Evolutionary conservation across 169 alveolate species (phyloP), one percentile per base, ranked within the genome.

Genomic region (Ichthyophthirius multifiliis): DNA sequence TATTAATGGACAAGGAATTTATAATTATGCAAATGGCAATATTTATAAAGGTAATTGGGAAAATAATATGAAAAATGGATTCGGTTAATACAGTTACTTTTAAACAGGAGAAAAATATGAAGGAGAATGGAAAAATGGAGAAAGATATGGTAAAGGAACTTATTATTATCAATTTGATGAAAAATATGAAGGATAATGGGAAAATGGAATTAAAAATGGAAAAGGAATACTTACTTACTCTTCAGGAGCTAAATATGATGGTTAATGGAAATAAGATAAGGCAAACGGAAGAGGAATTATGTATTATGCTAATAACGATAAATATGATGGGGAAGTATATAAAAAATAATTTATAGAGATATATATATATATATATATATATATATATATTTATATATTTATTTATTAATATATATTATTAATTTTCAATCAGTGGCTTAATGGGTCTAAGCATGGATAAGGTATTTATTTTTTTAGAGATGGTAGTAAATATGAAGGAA

Each of bases 401-500:
- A n/a, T n/a, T n/a, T n/a, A 34, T 6, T 2, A 34, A 67, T 39
- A n/a, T n/a, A n/a, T n/a, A n/a, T n/a, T 16, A 37, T 31, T 67
- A 13, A n/a, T n/a, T n/a, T n/a, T n/a, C n/a, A n/a, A n/a, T 1
- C 1, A 67, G 76, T 81, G 86, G 86, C n/a, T 16, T 37, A 82
- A 81, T 13, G 86, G 86, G 4, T 64, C 73, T 15, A 79, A 84
- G 55, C 47, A 63, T 74, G 93, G 89, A 5, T 74, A 73, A 37
- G 94, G 94, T 23, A 63, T 67, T 2, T 89, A 89, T 34, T 13
- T 32, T 39, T 87, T 78, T 76, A 76, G 84, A 32, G 87, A 89
- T 82, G 92, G 92, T 13, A 74, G 82, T 43, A 37, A 75, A 30
- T 89, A 89, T 76, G 85, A 79, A 43, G 93, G 93, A 7, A 76